Base-by-base conservation (phyloP, 2,329 filamentous ascomycete genomes). In the Aurifilum marmelostoma region DNA sequence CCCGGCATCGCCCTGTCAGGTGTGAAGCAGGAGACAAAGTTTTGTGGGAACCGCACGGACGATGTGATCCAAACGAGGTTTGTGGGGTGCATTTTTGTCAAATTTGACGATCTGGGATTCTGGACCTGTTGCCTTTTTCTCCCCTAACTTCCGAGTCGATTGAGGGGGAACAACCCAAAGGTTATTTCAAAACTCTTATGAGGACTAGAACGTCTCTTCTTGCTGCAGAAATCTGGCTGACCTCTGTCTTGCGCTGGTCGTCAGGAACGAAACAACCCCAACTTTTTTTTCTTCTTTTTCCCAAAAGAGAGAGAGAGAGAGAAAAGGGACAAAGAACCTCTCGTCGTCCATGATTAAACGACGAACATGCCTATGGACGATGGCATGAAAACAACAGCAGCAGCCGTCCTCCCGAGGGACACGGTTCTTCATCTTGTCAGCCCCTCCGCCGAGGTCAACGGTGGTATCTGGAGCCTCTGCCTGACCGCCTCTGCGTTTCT, bases 381-480 rank as follows among this genome's bases (percentile, higher is more conserved):
- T 50, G 34, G 9, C 27, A 21, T 47, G 54, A 61, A 18, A 27
- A 52, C 41, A 14, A n/a, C 32, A 11, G 56, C 29, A 16, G 32
- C 39, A 21, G 54, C 29, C 34, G 4, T 8, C 34, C 34, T 34
- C 41, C 61, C 61, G 37, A 59, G 64, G 27, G 29, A 37, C 64
- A 61, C 64, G 1, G 43, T 47, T 16, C 16, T 60, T 29, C 37
- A 67, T n/a, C 69, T 69, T 27, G 67, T 72, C 24, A 67, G 67
- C 14, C 73, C 73, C 16, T 52, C 62, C 34, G 68, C 54, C 47
- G 58, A 70, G 60, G 70, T 74, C 59, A 69, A 74, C 41, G 63
- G 39, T 21, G 72, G 69, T 8, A 66, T 73, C 43, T 75, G 73
- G 73, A 69, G 58, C 3, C 60, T 75, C 21, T 72, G 72, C 37